A percentile compares a stretch with the other conserved stretches of the same genome.
phyloP scores from a whole-genome alignment of 208 protist genomes.

The Dictyostelium gargantuum region DNA sequence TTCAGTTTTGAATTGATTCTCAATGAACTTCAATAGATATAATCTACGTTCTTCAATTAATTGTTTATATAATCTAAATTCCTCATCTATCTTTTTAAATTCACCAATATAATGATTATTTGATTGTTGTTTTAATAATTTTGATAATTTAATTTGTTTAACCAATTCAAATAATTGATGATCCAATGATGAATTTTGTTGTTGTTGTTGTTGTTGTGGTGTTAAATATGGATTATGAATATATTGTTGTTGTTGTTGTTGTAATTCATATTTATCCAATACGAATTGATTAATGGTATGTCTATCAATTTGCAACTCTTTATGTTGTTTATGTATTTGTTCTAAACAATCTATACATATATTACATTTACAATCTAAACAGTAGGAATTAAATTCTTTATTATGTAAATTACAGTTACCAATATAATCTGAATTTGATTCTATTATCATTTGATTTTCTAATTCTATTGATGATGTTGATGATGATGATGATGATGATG shows the following conservation, averaged over 20 bases:
- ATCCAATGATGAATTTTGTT: background rate
- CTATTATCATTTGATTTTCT: background rate
- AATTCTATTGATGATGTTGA: background rate
- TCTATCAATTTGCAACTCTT: background rate
- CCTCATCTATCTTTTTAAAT: background rate
- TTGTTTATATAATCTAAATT: background rate
- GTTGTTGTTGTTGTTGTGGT: background rate
- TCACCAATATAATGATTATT: background rate
- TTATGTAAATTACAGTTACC: background rate
- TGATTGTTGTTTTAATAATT: background rate
- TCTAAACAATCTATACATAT: background rate
- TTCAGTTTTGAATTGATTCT: background rate
- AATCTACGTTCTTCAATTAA: background rate
- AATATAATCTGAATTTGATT: background rate
- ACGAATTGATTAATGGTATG: background rate
- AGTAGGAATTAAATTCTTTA: background rate
- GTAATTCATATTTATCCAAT: background rate
- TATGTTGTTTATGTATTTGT: background rate
- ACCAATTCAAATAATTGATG: background rate
- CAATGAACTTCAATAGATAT: background rate
- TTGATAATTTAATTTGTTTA: background rate
- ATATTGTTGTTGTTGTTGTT: background rate
- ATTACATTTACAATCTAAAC: background rate
- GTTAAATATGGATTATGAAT: background rate
- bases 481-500: background rate